These are phyloP conservation scores for Suhomyces atakaporum DNA, from an alignment of 1,139 yeast genomes.

Conservation along the genomic window DNA sequence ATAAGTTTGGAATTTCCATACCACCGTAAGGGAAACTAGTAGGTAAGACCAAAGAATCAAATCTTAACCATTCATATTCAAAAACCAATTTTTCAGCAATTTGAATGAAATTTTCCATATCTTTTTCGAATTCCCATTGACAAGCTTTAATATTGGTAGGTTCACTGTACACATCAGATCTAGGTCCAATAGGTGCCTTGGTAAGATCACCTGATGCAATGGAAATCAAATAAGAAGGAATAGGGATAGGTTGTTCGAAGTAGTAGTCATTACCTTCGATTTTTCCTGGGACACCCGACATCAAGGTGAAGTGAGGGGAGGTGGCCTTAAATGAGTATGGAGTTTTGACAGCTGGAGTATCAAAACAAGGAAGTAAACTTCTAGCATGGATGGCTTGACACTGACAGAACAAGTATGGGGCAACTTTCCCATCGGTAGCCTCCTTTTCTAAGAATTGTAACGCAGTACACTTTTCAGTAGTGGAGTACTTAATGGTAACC, in stretches of 20 bases:
- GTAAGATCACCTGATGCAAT: slow-evolving; percentile 82
- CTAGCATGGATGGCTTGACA: slow-evolving; percentile 92
- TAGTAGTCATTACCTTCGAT: slow-evolving; percentile 39
- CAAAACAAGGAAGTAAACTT: slow-evolving; percentile 86
- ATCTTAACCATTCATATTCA: slow-evolving; percentile 82
- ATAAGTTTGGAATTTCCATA: slow-evolving; percentile 92
- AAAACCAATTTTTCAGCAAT: slow-evolving; percentile 83
- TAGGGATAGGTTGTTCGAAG: slow-evolving; percentile 77
- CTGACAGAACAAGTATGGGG: slow-evolving; percentile 84
- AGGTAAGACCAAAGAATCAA: slow-evolving; percentile 80
- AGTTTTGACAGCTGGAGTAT: slow-evolving; percentile 83
- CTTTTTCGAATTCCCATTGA: slow-evolving; percentile 77
- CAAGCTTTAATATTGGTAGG: slow-evolving; percentile 69
- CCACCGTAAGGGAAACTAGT: slow-evolving; percentile 92
- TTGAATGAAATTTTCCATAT: slow-evolving; percentile 75
- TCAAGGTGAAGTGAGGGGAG: slow-evolving; percentile 67
- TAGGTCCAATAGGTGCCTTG: slow-evolving; percentile 75
- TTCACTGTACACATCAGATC: slow-evolving; percentile 81
- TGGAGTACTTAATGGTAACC: slow-evolving; percentile 55
- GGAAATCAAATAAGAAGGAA: slow-evolving; percentile 82
- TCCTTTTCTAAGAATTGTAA: slow-evolving; percentile 79
- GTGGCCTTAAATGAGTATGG: slow-evolving; percentile 59
- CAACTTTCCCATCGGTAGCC: slow-evolving; percentile 72
- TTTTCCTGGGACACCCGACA: slow-evolving; percentile 60
- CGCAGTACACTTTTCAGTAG: slow-evolving; percentile 80